Conservation (phyloP, 2,329 filamentous ascomycete genomes). For the Shiraia bambusicola region DNA sequence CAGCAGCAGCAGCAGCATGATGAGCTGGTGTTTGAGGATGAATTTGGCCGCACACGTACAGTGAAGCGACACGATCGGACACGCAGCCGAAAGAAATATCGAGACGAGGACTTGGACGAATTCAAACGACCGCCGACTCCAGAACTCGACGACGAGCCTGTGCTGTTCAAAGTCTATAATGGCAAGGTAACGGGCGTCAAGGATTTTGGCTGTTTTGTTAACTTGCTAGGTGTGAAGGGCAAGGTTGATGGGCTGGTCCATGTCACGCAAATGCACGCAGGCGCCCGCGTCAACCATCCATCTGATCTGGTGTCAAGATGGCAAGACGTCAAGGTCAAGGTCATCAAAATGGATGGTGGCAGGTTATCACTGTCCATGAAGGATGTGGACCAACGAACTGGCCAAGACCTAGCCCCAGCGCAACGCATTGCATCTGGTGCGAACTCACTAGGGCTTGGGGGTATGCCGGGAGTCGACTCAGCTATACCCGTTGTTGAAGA, state of each 20-base stretch:
- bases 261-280: conserved; percentile 82
- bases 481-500: conserved; percentile 65
- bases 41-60: conserved; percentile 55
- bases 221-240: conserved; percentile 80
- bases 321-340: conserved; percentile 89
- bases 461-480: conserved; percentile 51
- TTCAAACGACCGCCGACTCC: conserved; percentile 67
- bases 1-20: conserved; percentile 52
- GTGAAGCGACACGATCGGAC: conserved; percentile 46
- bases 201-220: conserved; percentile 94
- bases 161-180: conserved; percentile 84
- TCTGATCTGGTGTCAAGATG: conserved; percentile 80
- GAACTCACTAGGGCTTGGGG: conserved; percentile 80
- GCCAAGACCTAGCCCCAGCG: conserved; percentile 78
- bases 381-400: conserved; percentile 88
- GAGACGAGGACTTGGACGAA: conserved; percentile 55
- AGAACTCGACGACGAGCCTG: conserved; percentile 78
- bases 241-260: conserved; percentile 94
- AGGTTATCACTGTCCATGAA: conserved; percentile 94
- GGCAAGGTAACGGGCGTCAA: conserved; percentile 90
- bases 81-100: conserved; percentile 41
- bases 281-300: conserved; percentile 85
- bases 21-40: conserved; percentile 60
- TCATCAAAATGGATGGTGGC: conserved; percentile 78
- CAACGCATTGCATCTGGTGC: conserved; percentile 70